These are phyloP conservation scores for Fraxinus cuspidata DNA, from an alignment of 257 asterid genomes.

Conservation along the genomic window DNA sequence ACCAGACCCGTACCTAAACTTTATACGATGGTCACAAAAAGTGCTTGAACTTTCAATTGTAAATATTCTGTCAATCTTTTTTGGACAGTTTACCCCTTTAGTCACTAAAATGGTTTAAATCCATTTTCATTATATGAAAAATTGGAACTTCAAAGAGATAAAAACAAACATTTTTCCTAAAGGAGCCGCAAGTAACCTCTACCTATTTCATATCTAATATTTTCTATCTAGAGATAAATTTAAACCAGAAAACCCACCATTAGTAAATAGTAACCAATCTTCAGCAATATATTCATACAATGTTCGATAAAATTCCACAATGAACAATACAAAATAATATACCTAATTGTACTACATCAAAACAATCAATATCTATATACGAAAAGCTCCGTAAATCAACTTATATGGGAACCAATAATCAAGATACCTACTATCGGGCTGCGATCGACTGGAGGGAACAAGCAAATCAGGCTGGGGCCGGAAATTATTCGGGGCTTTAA, in stretches of 20 bases:
- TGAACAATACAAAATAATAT: background rate
- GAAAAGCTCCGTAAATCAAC: background rate
- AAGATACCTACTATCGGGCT: conserved; percentile 56
- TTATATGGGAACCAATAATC: background rate
- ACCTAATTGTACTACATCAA: background rate
- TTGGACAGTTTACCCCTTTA: background rate
- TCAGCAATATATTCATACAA: background rate
- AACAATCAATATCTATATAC: background rate
- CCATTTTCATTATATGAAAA: background rate
- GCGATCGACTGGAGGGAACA: conserved; percentile 38
- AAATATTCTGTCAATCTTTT: background rate
- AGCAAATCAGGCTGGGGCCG: conserved; percentile 48
- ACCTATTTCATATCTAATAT: background rate
- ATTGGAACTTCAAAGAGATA: background rate
- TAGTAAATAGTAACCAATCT: background rate
- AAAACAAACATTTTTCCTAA: background rate
- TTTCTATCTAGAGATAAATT: background rate
- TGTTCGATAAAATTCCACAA: background rate
- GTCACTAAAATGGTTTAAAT: background rate
- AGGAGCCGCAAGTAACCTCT: background rate
- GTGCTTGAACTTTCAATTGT: background rate
- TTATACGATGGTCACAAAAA: background rate
- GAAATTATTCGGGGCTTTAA: conserved; percentile 49
- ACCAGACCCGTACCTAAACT: background rate
- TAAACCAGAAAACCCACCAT: background rate